A percentile compares a stretch with the other conserved stretches of the same genome.
Evolutionary conservation across 140 eudicot genomes (phyloP).

Genomic region (Erigeron philadelphicus): DNA sequence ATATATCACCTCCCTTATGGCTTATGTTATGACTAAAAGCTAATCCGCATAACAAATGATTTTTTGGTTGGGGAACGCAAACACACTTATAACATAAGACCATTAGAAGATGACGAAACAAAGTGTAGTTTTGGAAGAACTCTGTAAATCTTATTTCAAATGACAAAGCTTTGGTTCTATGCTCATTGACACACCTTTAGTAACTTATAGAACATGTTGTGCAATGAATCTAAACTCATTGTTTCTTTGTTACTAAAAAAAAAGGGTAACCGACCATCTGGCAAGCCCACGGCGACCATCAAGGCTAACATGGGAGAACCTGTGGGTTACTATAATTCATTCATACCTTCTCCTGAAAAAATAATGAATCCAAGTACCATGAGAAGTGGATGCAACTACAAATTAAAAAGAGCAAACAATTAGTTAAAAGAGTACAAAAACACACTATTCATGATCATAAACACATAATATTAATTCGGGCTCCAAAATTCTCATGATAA

Average conservation of each 20-base stretch:
- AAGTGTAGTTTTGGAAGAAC: too few species aligned
- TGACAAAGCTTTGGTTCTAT: not conserved
- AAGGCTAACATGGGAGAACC: not conserved
- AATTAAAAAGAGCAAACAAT: not conserved
- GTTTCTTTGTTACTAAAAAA: too few species aligned
- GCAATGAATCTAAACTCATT: not conserved
- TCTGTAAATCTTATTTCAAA: not conserved
- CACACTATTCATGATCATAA: not conserved
- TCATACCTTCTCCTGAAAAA: conserved; percentile 63
- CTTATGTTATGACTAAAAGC: too few species aligned
- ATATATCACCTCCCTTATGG: too few species aligned
- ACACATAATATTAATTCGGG: not conserved
- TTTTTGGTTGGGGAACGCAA: too few species aligned
- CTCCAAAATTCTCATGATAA: not conserved
- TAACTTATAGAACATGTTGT: not conserved
- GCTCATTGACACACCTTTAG: not conserved
- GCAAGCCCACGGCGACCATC: not conserved
- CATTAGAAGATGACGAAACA: too few species aligned
- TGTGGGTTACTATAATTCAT: not conserved
- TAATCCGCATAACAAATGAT: too few species aligned
- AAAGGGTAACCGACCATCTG: too few species aligned
- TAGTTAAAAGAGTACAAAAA: not conserved
- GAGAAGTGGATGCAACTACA: conserved; percentile 70
- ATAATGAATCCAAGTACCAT: conserved; percentile 63
- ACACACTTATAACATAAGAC: too few species aligned